Base-by-base conservation (phyloP, 495 filamentous ascomycete genomes). In the Penicillium steckii region DNA sequence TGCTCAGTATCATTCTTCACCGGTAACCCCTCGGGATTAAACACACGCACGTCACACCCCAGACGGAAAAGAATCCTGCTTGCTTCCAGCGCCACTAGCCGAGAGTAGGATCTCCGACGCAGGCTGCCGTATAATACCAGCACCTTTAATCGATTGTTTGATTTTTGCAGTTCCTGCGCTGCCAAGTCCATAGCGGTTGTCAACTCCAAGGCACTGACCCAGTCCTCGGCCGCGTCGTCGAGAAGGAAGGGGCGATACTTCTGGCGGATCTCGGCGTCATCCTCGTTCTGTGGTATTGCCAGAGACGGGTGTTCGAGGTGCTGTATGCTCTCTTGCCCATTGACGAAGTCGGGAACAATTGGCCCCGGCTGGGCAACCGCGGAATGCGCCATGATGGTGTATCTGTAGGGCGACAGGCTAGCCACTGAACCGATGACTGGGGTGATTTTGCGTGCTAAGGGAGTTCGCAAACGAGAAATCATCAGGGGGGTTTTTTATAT, bases 11-110 rank as follows among this genome's bases (percentile, higher is more conserved):
- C 83, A 54, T 87, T 84, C 60, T 87, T 85, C 29, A 85, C 69
- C 0, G 86, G 86, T 5, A 88, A 66, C 8, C 76, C 78, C 1
- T 70, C 61, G 0, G 86, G 85, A 50, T 88, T 66, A 60, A 79
- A 88, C 5, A 88, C 73, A 1, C 85, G 79, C 0, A 88, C 85
- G 48, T 89, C 86, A 59, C 82, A 86, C 22, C 85, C 84, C 1
- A 88, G 77, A 5, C 83, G 79, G 62, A 80, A 80, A 15, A 88
- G 79, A 46, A 87, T 83, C 0, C 85, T 71, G 12, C 69, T 67
- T 7, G 78, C 80, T 68, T 88, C 85, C 22, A 72, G 80, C 2
- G 85, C 85, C 24, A 87, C 70, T 0, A 87, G 74, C 2, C 70
- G 65, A 0, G 84, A 87, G 59, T 83, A 88, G 5, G 84, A 87